Conservation (phyloP, 768 basidiomycete genomes). For the Russula dissimulans region DNA sequence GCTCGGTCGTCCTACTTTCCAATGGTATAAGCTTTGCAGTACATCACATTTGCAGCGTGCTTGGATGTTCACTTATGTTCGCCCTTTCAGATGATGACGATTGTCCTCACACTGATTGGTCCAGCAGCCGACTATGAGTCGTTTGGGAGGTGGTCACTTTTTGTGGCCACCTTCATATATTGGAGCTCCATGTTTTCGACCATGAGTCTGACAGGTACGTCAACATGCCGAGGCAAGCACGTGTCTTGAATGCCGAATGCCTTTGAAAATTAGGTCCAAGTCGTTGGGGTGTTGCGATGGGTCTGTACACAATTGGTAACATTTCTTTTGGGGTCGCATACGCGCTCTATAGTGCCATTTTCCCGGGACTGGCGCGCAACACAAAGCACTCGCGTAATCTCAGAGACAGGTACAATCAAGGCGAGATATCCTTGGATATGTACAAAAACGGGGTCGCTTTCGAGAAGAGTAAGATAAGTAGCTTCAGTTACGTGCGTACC, state of each 20-base stretch:
- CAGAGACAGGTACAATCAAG: conserved; percentile 45
- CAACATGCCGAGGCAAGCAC: background rate
- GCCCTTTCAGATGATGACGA: conserved; percentile 53
- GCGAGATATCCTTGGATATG: conserved; percentile 48
- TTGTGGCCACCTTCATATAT: conserved; percentile 60
- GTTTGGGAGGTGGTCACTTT: conserved; percentile 76
- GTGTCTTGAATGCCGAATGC: background rate
- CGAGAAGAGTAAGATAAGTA: conserved; percentile 80
- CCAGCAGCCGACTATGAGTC: conserved; percentile 65
- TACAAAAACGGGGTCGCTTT: conserved; percentile 69
- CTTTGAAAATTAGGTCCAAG: conserved; percentile 38
- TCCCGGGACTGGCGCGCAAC: conserved; percentile 75
- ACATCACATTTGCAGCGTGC: conserved; percentile 19
- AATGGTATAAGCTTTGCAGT: conserved; percentile 72
- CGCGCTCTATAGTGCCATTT: conserved; percentile 70
- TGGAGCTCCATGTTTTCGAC: conserved; percentile 77
- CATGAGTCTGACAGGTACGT: conserved; percentile 61
- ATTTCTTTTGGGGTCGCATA: conserved; percentile 72
- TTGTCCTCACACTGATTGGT: conserved; percentile 67
- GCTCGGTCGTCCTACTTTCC: conserved; percentile 67
- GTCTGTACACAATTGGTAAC: conserved; percentile 68
- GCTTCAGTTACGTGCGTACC: conserved; percentile 42
- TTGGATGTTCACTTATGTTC: background rate
- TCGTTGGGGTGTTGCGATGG: conserved; percentile 72
- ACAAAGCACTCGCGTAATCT: conserved; percentile 53